These are phyloP conservation scores for Coprinopsis strossmayeri DNA, from an alignment of 768 basidiomycete species.

Conservation along the genomic window DNA sequence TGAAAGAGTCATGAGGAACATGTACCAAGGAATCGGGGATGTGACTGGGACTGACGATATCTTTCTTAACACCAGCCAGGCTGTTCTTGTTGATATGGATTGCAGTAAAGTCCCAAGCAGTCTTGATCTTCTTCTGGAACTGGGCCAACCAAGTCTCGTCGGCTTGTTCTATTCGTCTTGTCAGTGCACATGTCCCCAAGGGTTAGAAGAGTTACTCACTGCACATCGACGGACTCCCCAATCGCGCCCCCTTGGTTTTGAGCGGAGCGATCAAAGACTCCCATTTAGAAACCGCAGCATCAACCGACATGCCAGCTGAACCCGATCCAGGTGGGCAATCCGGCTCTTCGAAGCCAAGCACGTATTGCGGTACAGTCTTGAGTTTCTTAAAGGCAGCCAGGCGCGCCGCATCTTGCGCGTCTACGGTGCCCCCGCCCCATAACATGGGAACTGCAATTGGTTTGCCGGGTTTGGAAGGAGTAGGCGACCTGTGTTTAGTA, in stretches of 20 bases:
- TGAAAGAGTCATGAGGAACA: not conserved
- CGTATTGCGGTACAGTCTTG: constrained; percentile 27
- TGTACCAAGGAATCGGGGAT: too few species aligned
- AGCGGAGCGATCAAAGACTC: constrained; percentile 36
- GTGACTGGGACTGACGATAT: constrained; percentile 25
- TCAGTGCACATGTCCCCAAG: not conserved
- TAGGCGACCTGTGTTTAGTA: constrained; percentile 26
- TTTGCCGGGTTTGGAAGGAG: constrained; percentile 31
- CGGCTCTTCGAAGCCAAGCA: constrained; percentile 42
- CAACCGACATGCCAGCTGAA: constrained; percentile 37
- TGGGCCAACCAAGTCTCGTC: constrained; percentile 41
- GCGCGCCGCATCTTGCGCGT: constrained; percentile 32
- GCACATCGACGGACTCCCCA: constrained; percentile 44
- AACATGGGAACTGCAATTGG: constrained; percentile 41
- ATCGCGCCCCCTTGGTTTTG: constrained; percentile 30
- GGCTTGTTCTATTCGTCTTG: constrained; percentile 29
- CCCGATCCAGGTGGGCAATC: constrained; percentile 38
- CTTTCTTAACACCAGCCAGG: constrained; percentile 35
- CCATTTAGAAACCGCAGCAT: constrained; percentile 33
- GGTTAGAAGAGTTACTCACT: constrained; percentile 25
- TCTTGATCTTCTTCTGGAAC: constrained; percentile 31
- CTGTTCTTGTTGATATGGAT: constrained; percentile 44
- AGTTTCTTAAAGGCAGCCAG: constrained; percentile 30
- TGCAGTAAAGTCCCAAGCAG: constrained; percentile 39
- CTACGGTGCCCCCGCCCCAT: constrained; percentile 37